These are phyloP conservation scores for Chalciporus sphaerocephalus DNA, from an alignment of 768 basidiomycete species.

Conservation along the genomic window DNA sequence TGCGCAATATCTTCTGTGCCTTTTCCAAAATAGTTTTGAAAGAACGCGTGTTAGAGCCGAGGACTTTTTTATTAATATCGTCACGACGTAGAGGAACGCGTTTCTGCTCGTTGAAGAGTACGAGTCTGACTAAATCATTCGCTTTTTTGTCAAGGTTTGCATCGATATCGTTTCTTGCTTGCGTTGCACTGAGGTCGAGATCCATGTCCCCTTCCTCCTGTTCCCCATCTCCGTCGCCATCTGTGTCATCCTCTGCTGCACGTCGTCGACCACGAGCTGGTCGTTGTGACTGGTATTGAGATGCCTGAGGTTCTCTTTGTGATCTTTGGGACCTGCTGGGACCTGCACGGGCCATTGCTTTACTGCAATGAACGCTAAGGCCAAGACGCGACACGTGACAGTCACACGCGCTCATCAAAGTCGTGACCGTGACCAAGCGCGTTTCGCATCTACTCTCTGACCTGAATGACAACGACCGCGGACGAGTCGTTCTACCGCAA, in stretches of 20 bases:
- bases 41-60: slow-evolving; percentile 45
- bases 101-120: slow-evolving; percentile 75
- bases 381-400: slow-evolving; percentile 3
- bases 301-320: slow-evolving; percentile 35
- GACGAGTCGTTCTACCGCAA: no score
- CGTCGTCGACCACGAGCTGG: slow-evolving; percentile 24
- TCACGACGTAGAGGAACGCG: slow-evolving; percentile 65
- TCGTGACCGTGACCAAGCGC: slow-evolving; percentile 16
- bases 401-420: background rate
- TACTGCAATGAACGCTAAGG: background rate
- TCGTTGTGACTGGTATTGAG: slow-evolving; percentile 40
- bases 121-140: slow-evolving; percentile 69
- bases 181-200: slow-evolving; percentile 30
- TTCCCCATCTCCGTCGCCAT: slow-evolving; percentile 28
- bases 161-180: slow-evolving; percentile 22
- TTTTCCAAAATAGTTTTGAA: slow-evolving; percentile 61
- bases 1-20: slow-evolving; percentile 62
- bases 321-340: slow-evolving; percentile 34
- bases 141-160: slow-evolving; percentile 58
- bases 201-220: slow-evolving; percentile 16
- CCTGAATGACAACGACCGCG: no score
- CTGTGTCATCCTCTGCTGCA: slow-evolving; percentile 34
- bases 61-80: slow-evolving; percentile 81
- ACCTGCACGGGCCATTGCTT: slow-evolving; percentile 31
- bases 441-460: slow-evolving; percentile 3